Percentiles rank a stretch among this genome's conserved stretches.
These are phyloP conservation scores for Stemphylium beticola DNA, from an alignment of 2,329 filamentous ascomycete species.

Conservation along the genomic window DNA sequence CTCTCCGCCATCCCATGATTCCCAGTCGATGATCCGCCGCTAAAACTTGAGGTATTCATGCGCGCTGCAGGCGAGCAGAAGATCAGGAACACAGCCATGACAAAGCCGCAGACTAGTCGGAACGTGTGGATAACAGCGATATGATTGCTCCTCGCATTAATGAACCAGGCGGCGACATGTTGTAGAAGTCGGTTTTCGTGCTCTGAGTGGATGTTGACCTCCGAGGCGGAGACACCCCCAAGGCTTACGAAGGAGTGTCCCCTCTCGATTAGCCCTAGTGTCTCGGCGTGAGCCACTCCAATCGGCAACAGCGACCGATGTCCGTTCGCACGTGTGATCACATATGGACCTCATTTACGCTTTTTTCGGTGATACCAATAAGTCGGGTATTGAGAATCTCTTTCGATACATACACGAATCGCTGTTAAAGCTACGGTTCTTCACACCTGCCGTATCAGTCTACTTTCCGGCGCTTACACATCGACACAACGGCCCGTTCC, in stretches of 20 bases:
- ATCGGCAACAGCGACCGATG: conserved; percentile 24
- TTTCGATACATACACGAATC: background rate
- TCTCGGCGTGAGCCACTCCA: conserved; percentile 27
- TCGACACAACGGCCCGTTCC: conserved; percentile 7
- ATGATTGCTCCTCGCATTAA: conserved; percentile 38
- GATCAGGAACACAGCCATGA: conserved; percentile 10
- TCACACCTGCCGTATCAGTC: conserved; percentile 9
- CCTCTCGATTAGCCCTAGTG: conserved; percentile 11
- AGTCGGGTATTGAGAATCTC: background rate
- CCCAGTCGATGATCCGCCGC: conserved; percentile 1
- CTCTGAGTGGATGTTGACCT: conserved; percentile 33
- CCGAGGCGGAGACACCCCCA: conserved; percentile 22
- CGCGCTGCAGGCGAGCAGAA: conserved; percentile 1
- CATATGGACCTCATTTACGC: conserved; percentile 18
- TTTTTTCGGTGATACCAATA: background rate
- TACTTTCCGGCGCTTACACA: background rate
- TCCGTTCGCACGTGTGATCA: conserved; percentile 24
- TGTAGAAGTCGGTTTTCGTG: conserved; percentile 22
- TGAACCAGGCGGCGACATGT: conserved; percentile 13
- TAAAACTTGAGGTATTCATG: conserved; percentile 3
- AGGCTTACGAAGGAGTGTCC: conserved; percentile 7
- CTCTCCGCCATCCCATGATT: background rate
- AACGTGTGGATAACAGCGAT: conserved; percentile 28
- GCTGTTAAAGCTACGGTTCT: background rate
- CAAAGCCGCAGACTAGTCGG: background rate